Percentiles rank a stretch among this genome's conserved stretches.
phyloP scores from a whole-genome alignment of 2,329 filamentous ascomycete genomes.

The Chalara sp. region DNA sequence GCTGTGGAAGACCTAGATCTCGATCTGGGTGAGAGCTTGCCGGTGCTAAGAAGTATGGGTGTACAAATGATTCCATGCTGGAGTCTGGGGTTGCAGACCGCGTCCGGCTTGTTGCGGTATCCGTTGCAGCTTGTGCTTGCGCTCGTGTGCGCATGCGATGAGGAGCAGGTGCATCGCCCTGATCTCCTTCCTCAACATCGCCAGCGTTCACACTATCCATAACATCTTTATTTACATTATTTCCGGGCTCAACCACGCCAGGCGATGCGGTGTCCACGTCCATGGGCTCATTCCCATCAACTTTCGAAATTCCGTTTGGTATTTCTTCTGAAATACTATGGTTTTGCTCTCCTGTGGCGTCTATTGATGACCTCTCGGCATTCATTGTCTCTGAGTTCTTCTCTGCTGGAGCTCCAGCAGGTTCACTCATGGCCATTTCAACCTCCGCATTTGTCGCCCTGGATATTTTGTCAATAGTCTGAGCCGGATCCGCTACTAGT shows the following conservation, averaged over 20 bases:
- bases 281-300: neutral
- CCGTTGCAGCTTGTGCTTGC: conserved; percentile 37
- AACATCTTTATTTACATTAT: conserved; percentile 1
- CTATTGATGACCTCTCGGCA: neutral
- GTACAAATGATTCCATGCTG: conserved; percentile 49
- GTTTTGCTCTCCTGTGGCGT: neutral
- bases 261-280: neutral
- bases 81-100: conserved; percentile 35
- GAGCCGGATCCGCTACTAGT: conserved; percentile 9
- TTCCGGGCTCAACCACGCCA: neutral
- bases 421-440: neutral
- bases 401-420: neutral
- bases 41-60: conserved; percentile 69
- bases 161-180: conserved; percentile 34
- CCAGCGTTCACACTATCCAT: conserved; percentile 4
- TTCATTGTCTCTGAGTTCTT: neutral
- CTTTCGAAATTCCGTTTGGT: neutral
- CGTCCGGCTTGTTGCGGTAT: conserved; percentile 25
- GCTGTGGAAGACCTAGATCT: conserved; percentile 63
- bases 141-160: conserved; percentile 50
- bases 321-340: neutral
- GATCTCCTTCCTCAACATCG: conserved; percentile 15
- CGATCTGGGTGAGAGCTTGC: conserved; percentile 55
- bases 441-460: conserved; percentile 1
- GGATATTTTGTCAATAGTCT: neutral